Conservation (phyloP, 2,329 filamentous ascomycete species). For the Calcarisporium arbuscula region DNA sequence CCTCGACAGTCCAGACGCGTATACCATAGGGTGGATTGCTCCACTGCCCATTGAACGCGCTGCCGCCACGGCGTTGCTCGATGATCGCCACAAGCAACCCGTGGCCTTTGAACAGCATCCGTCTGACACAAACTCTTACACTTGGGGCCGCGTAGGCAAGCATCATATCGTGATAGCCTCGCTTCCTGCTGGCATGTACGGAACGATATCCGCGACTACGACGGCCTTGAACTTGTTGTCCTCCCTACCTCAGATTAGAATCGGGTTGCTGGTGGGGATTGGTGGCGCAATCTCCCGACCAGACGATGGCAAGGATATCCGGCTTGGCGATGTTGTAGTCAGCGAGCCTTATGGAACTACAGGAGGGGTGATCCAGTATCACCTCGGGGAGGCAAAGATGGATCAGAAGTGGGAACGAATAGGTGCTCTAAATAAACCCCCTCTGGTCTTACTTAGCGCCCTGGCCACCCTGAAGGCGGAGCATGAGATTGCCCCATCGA, state of each 20-base stretch:
- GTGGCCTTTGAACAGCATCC: conserved; percentile 5
- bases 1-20: conserved; percentile 2
- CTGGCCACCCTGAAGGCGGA: conserved; percentile 8
- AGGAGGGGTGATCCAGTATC: conserved; percentile 18
- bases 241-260: conserved; percentile 12
- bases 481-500: conserved; percentile 6
- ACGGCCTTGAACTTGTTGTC: conserved; percentile 9
- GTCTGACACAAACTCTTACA: conserved; percentile 19
- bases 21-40: conserved; percentile 20
- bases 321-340: conserved; percentile 21
- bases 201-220: conserved; percentile 9
- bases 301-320: conserved; percentile 12
- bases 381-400: conserved; percentile 11
- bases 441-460: conserved; percentile 9
- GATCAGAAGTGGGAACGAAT: conserved; percentile 2
- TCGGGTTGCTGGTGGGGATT: conserved; percentile 24
- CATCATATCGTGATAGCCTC: conserved; percentile 22
- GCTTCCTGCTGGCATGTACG: conserved; percentile 13
- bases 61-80: conserved; percentile 18
- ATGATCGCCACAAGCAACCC: conserved; percentile 13
- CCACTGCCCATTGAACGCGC: conserved; percentile 17
- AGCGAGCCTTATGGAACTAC: conserved; percentile 12
- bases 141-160: conserved; percentile 14
- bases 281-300: conserved; percentile 31
- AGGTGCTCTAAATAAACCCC: conserved; percentile 9